A percentile compares a stretch with the other conserved stretches of the same genome.
These are phyloP conservation scores for Echium plantagineum DNA, from an alignment of 257 asterid species.

Conservation along the genomic window DNA sequence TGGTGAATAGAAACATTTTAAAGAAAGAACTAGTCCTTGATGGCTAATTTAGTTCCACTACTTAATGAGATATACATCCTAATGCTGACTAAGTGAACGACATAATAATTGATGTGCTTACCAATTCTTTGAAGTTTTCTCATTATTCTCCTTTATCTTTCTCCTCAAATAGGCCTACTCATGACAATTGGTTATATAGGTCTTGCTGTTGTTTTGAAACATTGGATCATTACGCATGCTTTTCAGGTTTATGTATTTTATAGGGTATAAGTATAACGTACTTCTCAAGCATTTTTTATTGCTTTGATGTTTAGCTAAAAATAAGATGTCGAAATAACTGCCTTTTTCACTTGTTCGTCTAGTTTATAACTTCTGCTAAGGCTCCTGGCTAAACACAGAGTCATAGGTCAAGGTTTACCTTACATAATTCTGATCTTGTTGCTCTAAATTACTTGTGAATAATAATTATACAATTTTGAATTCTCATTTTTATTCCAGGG, in stretches of 20 bases:
- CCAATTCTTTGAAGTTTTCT: not conserved
- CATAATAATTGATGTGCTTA: not conserved
- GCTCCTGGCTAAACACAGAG: too few species aligned
- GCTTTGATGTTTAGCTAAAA: too few species aligned
- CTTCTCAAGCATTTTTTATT: too few species aligned
- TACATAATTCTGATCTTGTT: not conserved
- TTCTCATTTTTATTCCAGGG: conserved; percentile 30
- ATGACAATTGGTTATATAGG: not conserved
- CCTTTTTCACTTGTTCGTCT: too few species aligned
- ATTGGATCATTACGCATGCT: not conserved
- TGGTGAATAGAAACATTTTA: not conserved
- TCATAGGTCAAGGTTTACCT: not conserved
- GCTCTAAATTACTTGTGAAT: not conserved
- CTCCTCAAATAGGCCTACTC: not conserved
- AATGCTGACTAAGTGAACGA: too few species aligned
- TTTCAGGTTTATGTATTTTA: not conserved
- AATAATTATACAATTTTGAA: not conserved
- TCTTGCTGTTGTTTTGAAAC: not conserved
- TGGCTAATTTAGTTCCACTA: not conserved
- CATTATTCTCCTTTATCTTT: not conserved
- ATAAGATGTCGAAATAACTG: too few species aligned
- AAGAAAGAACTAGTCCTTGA: not conserved
- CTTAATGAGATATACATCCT: not conserved
- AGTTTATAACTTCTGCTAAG: too few species aligned
- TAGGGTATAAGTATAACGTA: too few species aligned